Evolutionary conservation across 306 rosid genomes (phyloP), one percentile per base, ranked within the genome.

Genomic region (Amphicarpaea edgeworthii): DNA sequence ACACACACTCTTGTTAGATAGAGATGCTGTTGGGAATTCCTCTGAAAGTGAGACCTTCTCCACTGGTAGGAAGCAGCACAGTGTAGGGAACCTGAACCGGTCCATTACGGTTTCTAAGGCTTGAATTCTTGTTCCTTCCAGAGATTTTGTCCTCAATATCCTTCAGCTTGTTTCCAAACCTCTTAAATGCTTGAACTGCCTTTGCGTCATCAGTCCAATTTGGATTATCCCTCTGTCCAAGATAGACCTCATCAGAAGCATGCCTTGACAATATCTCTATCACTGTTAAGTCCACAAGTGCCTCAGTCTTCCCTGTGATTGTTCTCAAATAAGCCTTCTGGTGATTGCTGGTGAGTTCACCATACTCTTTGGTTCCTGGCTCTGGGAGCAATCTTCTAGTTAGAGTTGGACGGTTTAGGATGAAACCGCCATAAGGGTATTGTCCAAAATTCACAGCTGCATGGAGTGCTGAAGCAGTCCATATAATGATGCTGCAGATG

Each of bases 1-100:
- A 34, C 40, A 34, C 62, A 23, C 70, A 46, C 16, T 1, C 14
- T 8, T 12, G 6, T 73, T 58, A 80, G 42, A 80, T 80, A 15
- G 91, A 90, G 72, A 92, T 85, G 34, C 96, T 92, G 42, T 90
- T 92, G 46, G 96, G 96, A 59, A 87, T 86, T 37, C 97, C 97
- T 72, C 81, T 83, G 11, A 82, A 84, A 0, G 91, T 88, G 2
- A 92, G 77, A 4, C 97, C 96, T 23, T 76, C 82, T 1, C 68
- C 50, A 23, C 97, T 85, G 0, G 83, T 32, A 37, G 93, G 97
- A 73, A 79, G 66, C 10, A 90, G 93, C 68, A 90, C n/a, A 42
- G 91, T 88, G 77, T 92, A 92, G 0, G 91, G 91, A 58, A 90
- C 4, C 20, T 86, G 66, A 8, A 61, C 83, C 0, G 90, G 93